These are phyloP conservation scores for Caryopteris hybrid DNA, from an alignment of 305 asterid species.

Conservation along the genomic window DNA sequence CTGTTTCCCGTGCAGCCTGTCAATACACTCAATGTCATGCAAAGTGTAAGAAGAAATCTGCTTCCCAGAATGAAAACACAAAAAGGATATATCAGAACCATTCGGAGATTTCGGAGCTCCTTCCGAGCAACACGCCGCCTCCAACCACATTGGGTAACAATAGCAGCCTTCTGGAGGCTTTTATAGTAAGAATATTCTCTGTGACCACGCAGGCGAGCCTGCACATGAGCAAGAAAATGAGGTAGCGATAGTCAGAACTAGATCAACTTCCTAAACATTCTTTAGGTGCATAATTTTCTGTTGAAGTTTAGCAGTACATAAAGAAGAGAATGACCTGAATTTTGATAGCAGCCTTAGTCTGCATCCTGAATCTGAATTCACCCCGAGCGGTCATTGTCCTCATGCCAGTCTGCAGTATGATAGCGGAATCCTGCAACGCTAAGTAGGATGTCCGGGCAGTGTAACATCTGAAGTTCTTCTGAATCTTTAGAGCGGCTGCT, in stretches of 20 bases:
- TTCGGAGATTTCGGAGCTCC: conserved; percentile 88
- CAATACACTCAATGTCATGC: conserved; percentile 21
- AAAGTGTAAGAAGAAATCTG: conserved; percentile 16
- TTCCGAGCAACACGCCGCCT: conserved; percentile 82
- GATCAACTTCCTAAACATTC: conserved; percentile 3
- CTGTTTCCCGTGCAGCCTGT: conserved; percentile 96
- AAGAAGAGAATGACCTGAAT: conserved; percentile 63
- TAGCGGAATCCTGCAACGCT: conserved; percentile 57
- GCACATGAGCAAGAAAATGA: conserved; percentile 31
- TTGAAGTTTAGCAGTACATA: conserved; percentile 9
- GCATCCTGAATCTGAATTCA: conserved; percentile 83
- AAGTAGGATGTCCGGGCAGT: conserved; percentile 60
- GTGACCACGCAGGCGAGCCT: conserved; percentile 80
- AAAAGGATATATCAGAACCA: conserved; percentile 52
- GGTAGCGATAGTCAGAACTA: conserved; percentile 13
- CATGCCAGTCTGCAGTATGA: conserved; percentile 85
- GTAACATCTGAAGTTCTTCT: conserved; percentile 80
- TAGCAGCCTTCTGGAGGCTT: conserved; percentile 77
- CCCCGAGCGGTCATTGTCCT: conserved; percentile 85
- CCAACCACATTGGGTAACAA: conserved; percentile 96
- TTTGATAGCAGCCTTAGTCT: conserved; percentile 82
- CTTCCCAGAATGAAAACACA: conserved; percentile 22
- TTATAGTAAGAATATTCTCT: conserved; percentile 61
- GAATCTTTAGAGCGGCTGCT: conserved; percentile 86
- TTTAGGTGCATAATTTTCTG: conserved; percentile 15